Evolutionary conservation across 78 protist genomes (phyloP), one percentile per base, ranked within the genome.

Genomic region (Chrysochromulina tobinii): DNA sequence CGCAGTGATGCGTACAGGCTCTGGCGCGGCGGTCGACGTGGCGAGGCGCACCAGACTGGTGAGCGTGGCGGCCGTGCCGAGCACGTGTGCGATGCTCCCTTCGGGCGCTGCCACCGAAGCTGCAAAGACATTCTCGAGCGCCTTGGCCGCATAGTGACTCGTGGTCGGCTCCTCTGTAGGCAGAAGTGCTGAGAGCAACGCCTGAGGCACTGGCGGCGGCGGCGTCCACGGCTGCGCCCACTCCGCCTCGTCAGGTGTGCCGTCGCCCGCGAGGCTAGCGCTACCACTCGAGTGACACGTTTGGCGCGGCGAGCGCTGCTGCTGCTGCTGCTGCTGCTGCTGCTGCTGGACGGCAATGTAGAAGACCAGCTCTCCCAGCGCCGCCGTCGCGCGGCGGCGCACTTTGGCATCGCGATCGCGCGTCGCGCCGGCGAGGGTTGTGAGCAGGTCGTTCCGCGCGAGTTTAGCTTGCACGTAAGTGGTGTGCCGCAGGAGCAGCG

Each of bases 311-410:
- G 73, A 1, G 38, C 18, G 38, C 38, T 3, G 38, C 73, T 1
- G 7, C 73, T 8, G 18, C 17, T 38, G 73, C 48, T 1, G 48
- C 48, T 14, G 7, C 55, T 72, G 85, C 68, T 14, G 17, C 23
- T 7, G 59, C 6, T 55, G 18, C 87, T 87, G 94, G 7, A 91
- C 51, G 12, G 69, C 81, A 14, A 89, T 9, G 89, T 89, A 93
- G 75, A 93, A 93, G 38, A 88, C 69, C 14, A 93, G 81, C 81
- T 93, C 94, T 3, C 94, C 94, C 21, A 79, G n/a, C 2, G 93
- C 55, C 12, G 92, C 92, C 38, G 89, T 20, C 14, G 75, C 89
- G 23, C 81, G 38, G 7, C 92, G 18, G n/a, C n/a, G 20, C n/a
- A 89, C 38, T n/a, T 51, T 27, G 23, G 1, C 89, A 1, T 2